These are phyloP conservation scores for Teratosphaeria viscida DNA, from an alignment of 2,329 filamentous ascomycete species.

Conservation along the genomic window DNA sequence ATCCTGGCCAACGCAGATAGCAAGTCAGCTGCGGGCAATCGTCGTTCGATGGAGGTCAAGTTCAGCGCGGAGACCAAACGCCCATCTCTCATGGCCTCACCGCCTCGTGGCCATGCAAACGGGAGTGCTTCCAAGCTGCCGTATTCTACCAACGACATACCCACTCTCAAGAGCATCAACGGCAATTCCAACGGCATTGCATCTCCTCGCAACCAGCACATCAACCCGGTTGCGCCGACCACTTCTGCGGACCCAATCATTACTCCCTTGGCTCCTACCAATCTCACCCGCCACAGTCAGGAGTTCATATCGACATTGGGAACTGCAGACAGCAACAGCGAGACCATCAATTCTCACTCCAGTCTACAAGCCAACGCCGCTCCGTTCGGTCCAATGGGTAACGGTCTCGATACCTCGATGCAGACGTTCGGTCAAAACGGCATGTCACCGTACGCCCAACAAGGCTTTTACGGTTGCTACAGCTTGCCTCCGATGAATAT, in stretches of 20 bases:
- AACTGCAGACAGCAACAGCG: constrained; percentile 37
- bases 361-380: constrained; percentile 69
- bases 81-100: constrained; percentile 45
- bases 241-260: constrained; percentile 30
- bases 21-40: constrained; percentile 32
- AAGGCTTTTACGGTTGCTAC: constrained; percentile 34
- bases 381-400: constrained; percentile 57
- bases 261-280: constrained; percentile 57
- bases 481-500: constrained; percentile 54
- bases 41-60: constrained; percentile 39
- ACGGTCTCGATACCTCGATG: constrained; percentile 6
- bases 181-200: constrained; percentile 39
- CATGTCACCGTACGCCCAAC: constrained; percentile 19
- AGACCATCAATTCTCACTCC: constrained; percentile 53
- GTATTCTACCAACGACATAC: constrained; percentile 81
- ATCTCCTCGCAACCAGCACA: constrained; percentile 15
- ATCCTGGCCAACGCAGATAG: constrained; percentile 29
- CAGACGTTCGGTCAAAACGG: constrained; percentile 13
- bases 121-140: constrained; percentile 53
- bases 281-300: constrained; percentile 58
- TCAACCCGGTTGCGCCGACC: constrained; percentile 24
- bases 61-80: constrained; percentile 35
- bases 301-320: constrained; percentile 48
- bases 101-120: constrained; percentile 44
- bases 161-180: constrained; percentile 65